Percentiles rank a stretch among this genome's conserved stretches.
Evolutionary conservation across 2,329 filamentous ascomycete species (phyloP).

Genomic region (Penicillium sp.): DNA sequence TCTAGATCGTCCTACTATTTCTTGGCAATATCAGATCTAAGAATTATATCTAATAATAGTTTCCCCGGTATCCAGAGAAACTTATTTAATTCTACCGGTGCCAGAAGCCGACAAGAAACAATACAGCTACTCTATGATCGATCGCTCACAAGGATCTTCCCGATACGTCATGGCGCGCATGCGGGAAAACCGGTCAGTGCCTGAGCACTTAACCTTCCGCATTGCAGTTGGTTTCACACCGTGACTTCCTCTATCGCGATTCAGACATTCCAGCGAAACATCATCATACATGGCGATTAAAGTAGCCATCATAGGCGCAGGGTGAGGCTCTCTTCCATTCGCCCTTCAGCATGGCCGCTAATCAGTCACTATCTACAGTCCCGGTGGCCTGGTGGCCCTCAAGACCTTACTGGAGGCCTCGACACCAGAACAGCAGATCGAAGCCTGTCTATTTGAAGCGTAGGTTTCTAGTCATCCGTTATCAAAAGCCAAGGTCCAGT

Average conservation of each 20-base stretch:
- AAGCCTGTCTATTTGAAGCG: slow-evolving; percentile 24
- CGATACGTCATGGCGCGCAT: slow-evolving; percentile 9
- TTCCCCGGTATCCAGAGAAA: no score
- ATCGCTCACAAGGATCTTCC: background rate
- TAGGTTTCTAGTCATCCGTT: background rate
- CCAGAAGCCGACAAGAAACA: background rate
- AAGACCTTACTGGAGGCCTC: slow-evolving; percentile 23
- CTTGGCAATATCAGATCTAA: slow-evolving; percentile 2
- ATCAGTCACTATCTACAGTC: slow-evolving; percentile 2
- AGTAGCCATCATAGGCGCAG: slow-evolving; percentile 22
- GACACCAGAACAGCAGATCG: slow-evolving; percentile 19
- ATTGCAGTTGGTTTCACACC: slow-evolving; percentile 1
- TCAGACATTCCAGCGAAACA: background rate
- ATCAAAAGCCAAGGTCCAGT: no score
- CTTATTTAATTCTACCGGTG: no score
- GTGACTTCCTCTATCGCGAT: background rate
- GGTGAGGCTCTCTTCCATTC: slow-evolving; percentile 2
- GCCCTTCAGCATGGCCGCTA: background rate
- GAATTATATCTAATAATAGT: background rate
- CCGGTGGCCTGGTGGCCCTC: slow-evolving; percentile 22
- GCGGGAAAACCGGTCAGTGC: slow-evolving; percentile 10
- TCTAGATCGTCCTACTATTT: background rate
- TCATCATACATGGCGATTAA: slow-evolving; percentile 12
- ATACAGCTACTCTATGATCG: background rate
- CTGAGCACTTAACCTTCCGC: slow-evolving; percentile 3